Evolutionary conservation across 2,329 filamentous ascomycete species (phyloP).

Genomic region (Aspergillus fumigatiaffinis): DNA sequence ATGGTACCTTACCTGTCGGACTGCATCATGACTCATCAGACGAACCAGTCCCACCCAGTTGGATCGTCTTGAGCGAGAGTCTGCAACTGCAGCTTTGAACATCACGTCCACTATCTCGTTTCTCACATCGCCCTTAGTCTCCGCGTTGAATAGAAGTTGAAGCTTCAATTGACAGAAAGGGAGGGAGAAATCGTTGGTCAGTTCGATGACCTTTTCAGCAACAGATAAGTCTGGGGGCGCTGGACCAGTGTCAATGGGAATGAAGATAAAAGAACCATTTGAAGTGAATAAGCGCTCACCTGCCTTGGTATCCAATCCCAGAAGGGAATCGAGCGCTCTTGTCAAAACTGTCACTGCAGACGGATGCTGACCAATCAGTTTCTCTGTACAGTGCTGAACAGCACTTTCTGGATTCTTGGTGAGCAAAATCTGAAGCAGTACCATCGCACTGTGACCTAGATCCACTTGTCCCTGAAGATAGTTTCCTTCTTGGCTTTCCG

Average conservation of each 20-base stretch:
- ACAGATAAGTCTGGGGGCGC: constrained; percentile 19
- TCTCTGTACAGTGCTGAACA: constrained; percentile 27
- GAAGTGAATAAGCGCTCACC: constrained; percentile 6
- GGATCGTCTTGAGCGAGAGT: constrained; percentile 29
- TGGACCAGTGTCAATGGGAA: constrained; percentile 9
- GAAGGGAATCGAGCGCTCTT: constrained; percentile 30
- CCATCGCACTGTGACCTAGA: constrained; percentile 22
- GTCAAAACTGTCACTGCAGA: constrained; percentile 24
- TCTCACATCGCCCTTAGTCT: constrained; percentile 23
- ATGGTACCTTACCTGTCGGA: constrained; percentile 28
- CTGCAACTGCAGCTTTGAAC: constrained; percentile 37
- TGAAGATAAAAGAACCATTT: background rate
- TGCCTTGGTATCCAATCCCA: constrained; percentile 24
- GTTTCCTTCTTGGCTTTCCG: constrained; percentile 1
- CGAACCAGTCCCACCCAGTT: constrained; percentile 40
- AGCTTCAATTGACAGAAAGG: constrained; percentile 42
- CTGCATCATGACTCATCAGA: constrained; percentile 35
- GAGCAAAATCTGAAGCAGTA: constrained; percentile 31
- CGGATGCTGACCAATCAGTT: constrained; percentile 25
- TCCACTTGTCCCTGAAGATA: constrained; percentile 8
- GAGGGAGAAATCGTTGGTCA: constrained; percentile 41
- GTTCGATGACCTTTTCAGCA: constrained; percentile 32
- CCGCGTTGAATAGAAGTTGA: constrained; percentile 36
- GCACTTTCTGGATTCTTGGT: constrained; percentile 29
- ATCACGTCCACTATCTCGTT: constrained; percentile 36